Evolutionary conservation across 2,329 filamentous ascomycete species (phyloP).

Genomic region (Coniochaeta sp.): DNA sequence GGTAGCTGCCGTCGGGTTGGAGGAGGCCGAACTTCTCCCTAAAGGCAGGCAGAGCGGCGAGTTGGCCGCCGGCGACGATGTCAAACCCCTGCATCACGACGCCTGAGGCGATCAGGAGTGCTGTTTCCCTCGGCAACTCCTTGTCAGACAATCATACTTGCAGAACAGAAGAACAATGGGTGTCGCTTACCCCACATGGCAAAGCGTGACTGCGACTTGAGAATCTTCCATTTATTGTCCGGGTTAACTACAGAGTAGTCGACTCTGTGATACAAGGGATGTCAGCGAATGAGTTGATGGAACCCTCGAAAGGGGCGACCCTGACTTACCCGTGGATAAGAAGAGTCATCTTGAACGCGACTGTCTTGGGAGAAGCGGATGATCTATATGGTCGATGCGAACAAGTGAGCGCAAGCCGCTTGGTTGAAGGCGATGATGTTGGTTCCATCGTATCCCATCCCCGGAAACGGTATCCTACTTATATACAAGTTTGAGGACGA

Average conservation of each 20-base stretch:
- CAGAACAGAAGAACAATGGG: not conserved
- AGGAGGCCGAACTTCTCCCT: constrained; percentile 18
- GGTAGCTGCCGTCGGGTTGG: constrained; percentile 16
- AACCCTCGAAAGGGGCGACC: not conserved
- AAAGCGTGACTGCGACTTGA: constrained; percentile 16
- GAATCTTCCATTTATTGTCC: constrained; percentile 21
- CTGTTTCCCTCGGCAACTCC: too few species aligned
- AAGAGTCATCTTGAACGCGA: too few species aligned
- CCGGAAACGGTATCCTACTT: too few species aligned
- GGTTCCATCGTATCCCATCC: too few species aligned
- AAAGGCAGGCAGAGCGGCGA: constrained; percentile 22
- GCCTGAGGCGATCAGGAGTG: constrained; percentile 20
- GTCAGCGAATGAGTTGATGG: not conserved
- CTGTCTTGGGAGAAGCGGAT: too few species aligned
- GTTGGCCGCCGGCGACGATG: constrained; percentile 21
- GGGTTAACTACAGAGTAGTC: constrained; percentile 18
- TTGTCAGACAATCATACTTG: not conserved
- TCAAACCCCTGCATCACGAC: constrained; percentile 24
- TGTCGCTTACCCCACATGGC: constrained; percentile 18
- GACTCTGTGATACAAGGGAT: constrained; percentile 6
- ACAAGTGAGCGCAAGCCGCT: too few species aligned
- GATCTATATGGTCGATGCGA: too few species aligned
- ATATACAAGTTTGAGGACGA: too few species aligned
- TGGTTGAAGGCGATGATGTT: too few species aligned
- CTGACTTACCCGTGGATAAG: not conserved